A percentile compares a stretch with the other conserved stretches of the same genome.
These are phyloP conservation scores for Pseudofabraea citricarpa DNA, from an alignment of 2,329 filamentous ascomycete genomes.

Conservation along the genomic window DNA sequence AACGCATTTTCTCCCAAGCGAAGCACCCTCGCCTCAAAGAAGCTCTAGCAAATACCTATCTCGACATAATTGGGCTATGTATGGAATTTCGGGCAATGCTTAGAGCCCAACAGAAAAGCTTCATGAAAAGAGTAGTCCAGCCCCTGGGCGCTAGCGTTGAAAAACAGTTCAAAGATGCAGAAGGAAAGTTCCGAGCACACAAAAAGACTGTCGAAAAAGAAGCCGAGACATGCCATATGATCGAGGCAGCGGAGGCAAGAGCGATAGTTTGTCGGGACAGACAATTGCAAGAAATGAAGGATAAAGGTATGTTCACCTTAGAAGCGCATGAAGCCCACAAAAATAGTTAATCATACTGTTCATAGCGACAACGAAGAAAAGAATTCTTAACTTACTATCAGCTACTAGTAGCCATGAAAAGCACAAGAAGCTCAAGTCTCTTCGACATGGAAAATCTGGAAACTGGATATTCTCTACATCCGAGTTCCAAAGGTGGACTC, in stretches of 20 bases:
- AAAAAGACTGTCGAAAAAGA: constrained; percentile 9
- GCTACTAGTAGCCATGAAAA: constrained; percentile 1
- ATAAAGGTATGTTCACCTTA: constrained; percentile 1
- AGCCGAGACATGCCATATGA: constrained; percentile 9
- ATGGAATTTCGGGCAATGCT: constrained; percentile 8
- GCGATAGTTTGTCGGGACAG: constrained; percentile 3
- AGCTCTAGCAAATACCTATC: constrained; percentile 11
- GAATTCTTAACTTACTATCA: no score
- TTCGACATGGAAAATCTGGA: constrained; percentile 9
- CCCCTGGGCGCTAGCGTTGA: constrained; percentile 4
- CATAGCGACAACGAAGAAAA: no score
- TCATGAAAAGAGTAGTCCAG: constrained; percentile 6
- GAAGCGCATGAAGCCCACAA: not conserved
- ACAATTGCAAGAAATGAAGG: constrained; percentile 1
- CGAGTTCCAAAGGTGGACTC: constrained; percentile 2
- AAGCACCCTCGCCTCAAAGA: constrained; percentile 10
- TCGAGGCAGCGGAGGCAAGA: constrained; percentile 7
- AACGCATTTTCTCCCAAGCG: constrained; percentile 9
- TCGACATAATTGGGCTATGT: constrained; percentile 14
- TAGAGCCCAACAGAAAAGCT: constrained; percentile 6
- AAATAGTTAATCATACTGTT: no score
- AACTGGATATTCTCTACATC: constrained; percentile 3
- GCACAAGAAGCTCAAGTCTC: constrained; percentile 7
- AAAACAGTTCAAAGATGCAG: constrained; percentile 7
- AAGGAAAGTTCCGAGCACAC: constrained; percentile 10